These are phyloP conservation scores for Scutellaria baicalensis DNA, from an alignment of 257 asterid genomes.

Conservation along the genomic window DNA sequence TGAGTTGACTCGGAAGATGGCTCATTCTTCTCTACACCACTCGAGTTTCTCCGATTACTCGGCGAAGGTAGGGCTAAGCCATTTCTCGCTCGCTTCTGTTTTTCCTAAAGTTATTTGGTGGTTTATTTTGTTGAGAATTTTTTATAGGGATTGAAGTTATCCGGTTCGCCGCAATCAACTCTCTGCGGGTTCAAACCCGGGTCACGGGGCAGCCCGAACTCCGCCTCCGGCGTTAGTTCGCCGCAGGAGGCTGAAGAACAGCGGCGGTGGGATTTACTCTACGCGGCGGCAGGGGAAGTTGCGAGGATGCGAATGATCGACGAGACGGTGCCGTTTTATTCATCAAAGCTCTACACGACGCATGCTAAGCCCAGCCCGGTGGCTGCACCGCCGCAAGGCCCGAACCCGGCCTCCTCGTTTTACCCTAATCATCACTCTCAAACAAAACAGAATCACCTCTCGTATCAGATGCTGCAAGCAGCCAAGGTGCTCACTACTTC, in stretches of 20 bases:
- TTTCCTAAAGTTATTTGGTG: not conserved
- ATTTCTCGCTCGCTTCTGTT: not conserved
- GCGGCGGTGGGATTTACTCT: conserved; percentile 18
- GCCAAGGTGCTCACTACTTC: conserved; percentile 19
- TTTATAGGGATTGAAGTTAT: conserved; percentile 28
- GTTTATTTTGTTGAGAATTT: not conserved
- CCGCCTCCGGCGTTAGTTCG: conserved; percentile 29
- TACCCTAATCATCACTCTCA: conserved; percentile 3
- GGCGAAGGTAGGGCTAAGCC: conserved; percentile 4
- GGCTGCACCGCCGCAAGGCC: conserved; percentile 1
- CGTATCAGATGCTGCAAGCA: conserved; percentile 40
- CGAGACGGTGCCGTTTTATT: conserved; percentile 28
- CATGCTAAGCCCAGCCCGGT: conserved; percentile 24
- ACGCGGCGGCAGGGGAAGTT: conserved; percentile 53
- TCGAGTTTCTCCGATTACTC: not conserved
- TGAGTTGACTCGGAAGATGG: conserved; percentile 36
- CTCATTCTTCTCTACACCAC: conserved; percentile 24
- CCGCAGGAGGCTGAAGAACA: conserved; percentile 28
- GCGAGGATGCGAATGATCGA: conserved; percentile 52
- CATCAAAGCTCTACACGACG: conserved; percentile 5
- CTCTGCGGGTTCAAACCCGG: conserved; percentile 32
- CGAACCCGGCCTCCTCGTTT: conserved; percentile 8
- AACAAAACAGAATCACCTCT: not conserved
- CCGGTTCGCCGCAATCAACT: conserved; percentile 72
- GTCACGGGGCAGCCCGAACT: conserved; percentile 33